Conservation (phyloP, 2,329 filamentous ascomycete species). For the Monosporascus cannonballus region DNA sequence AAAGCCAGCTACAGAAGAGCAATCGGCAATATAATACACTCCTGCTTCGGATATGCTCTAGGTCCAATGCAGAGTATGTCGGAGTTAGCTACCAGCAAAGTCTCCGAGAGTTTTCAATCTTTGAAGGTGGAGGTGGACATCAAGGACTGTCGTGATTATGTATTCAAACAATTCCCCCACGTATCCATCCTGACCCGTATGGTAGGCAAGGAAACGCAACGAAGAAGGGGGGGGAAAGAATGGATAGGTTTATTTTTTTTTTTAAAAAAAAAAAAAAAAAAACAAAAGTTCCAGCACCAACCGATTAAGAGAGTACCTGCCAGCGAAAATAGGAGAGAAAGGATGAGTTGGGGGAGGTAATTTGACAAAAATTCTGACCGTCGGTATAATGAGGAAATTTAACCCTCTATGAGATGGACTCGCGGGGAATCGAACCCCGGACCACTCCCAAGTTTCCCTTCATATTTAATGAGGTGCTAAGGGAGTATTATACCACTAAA, state of each 20-base stretch:
- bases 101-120: too few species aligned
- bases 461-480: conserved; percentile 34
- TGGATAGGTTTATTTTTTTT: background rate
- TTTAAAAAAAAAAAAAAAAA: too few species aligned
- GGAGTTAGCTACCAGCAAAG: too few species aligned
- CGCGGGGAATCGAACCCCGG: conserved; percentile 42
- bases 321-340: background rate
- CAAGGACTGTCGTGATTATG: too few species aligned
- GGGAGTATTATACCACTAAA: conserved; percentile 42
- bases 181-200: background rate
- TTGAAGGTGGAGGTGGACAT: too few species aligned
- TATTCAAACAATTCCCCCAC: too few species aligned
- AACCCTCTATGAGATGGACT: conserved; percentile 28
- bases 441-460: conserved; percentile 31
- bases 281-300: too few species aligned
- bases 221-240: conserved; percentile 1
- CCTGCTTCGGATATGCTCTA: too few species aligned
- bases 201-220: conserved; percentile 4
- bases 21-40: too few species aligned
- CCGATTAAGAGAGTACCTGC: background rate
- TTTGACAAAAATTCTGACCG: accelerated
- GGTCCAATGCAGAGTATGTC: too few species aligned
- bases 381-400: conserved; percentile 13
- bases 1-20: too few species aligned
- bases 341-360: too few species aligned